phyloP scores from a whole-genome alignment of 805 yeast genomes.

The Teunomyces kruisii region DNA sequence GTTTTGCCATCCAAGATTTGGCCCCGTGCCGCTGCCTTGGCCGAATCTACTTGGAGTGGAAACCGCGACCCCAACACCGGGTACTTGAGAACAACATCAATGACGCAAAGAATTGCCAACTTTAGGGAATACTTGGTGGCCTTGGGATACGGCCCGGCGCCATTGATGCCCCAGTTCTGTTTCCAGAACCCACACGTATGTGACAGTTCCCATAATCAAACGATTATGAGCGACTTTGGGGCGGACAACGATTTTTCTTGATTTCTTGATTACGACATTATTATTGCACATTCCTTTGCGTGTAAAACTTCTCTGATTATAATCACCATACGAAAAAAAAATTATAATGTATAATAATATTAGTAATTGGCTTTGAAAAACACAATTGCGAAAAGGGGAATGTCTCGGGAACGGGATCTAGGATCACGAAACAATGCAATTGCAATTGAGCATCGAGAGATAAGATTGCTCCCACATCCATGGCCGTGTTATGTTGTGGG shows the following conservation, averaged over 20 bases:
- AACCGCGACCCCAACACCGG: conserved; percentile 30
- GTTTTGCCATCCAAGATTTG: conserved; percentile 34
- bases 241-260: background rate
- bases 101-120: conserved; percentile 36
- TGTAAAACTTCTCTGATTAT: too few species aligned
- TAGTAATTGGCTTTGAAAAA: too few species aligned
- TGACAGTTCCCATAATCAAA: conserved; percentile 19
- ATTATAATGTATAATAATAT: too few species aligned
- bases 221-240: background rate
- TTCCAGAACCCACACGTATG: conserved; percentile 37
- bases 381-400: too few species aligned
- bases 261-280: too few species aligned
- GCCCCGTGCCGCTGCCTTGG: conserved; percentile 44
- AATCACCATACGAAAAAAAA: too few species aligned
- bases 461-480: too few species aligned
- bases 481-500: too few species aligned
- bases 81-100: conserved; percentile 21
- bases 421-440: too few species aligned
- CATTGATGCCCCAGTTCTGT: conserved; percentile 39
- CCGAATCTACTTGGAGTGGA: conserved; percentile 43
- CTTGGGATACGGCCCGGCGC: conserved; percentile 30
- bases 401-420: too few species aligned
- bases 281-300: too few species aligned
- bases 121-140: conserved; percentile 40
- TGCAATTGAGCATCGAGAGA: too few species aligned